A percentile compares a stretch with the other conserved stretches of the same genome.
These are phyloP conservation scores for Drosera capensis DNA, from an alignment of 148 eudicot genomes.

Conservation along the genomic window DNA sequence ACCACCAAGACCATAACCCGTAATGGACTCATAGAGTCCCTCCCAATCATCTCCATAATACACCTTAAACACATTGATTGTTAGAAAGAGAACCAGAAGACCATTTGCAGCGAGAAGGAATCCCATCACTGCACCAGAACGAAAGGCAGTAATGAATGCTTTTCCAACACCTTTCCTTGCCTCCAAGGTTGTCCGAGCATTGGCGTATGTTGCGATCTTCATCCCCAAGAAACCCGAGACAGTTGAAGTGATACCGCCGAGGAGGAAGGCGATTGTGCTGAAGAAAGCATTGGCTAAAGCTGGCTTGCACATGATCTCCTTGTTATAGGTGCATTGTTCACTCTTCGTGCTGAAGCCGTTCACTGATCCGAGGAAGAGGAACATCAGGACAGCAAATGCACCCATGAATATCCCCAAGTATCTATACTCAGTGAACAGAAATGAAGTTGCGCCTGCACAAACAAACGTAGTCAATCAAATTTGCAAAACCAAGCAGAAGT, in stretches of 20 bases:
- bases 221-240: conserved; percentile 52
- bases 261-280: conserved; percentile 41
- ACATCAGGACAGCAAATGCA: conserved; percentile 41
- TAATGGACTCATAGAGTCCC: conserved; percentile 62
- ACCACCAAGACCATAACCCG: conserved; percentile 91
- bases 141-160: conserved; percentile 48
- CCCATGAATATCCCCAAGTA: conserved; percentile 49
- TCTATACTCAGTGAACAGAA: conserved; percentile 42
- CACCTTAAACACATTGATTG: conserved; percentile 44
- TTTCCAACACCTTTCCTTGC: conserved; percentile 60
- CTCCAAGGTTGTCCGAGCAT: conserved; percentile 50
- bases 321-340: conserved; percentile 32
- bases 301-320: conserved; percentile 32
- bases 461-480: neutral
- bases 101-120: conserved; percentile 70
- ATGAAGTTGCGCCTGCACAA: conserved; percentile 49
- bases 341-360: conserved; percentile 42
- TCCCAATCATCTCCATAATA: conserved; percentile 66
- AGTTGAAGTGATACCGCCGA: conserved; percentile 41
- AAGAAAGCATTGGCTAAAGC: conserved; percentile 49
- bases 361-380: conserved; percentile 52
- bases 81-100: conserved; percentile 25
- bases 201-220: conserved; percentile 66
- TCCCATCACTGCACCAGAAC: conserved; percentile 68
- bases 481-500: neutral